Percentiles rank a stretch among this genome's conserved stretches.
Evolutionary conservation across 148 eudicot species (phyloP).

Genomic region (Rhododendron griersonianum): DNA sequence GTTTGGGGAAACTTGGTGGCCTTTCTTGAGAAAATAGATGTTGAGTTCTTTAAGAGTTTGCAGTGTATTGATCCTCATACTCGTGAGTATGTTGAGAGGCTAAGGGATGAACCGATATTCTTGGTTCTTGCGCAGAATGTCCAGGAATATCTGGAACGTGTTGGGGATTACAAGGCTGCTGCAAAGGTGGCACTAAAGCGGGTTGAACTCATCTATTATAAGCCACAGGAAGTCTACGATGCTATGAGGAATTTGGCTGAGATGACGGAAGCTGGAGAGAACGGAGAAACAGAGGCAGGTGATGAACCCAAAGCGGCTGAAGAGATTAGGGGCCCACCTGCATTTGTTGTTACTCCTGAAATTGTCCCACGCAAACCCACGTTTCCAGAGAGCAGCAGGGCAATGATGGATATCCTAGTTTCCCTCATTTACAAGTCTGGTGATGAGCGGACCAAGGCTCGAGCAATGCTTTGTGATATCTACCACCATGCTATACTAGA

Average conservation of each 20-base stretch:
- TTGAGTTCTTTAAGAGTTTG: conserved; percentile 81
- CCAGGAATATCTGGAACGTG: conserved; percentile 61
- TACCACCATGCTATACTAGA: conserved; percentile 87
- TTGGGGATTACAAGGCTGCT: conserved; percentile 65
- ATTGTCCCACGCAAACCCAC: conserved; percentile 70
- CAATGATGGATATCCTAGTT: conserved; percentile 77
- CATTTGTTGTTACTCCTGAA: conserved; percentile 66
- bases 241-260: conserved; percentile 86
- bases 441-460: conserved; percentile 89
- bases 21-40: conserved; percentile 76
- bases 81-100: conserved; percentile 80
- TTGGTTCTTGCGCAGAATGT: conserved; percentile 71
- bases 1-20: conserved; percentile 94
- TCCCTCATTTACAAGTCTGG: conserved; percentile 79
- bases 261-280: conserved; percentile 33
- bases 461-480: conserved; percentile 94
- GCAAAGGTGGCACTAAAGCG: conserved; percentile 65
- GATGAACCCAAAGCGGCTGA: conserved; percentile 35
- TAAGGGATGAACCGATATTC: conserved; percentile 69
- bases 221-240: conserved; percentile 81
- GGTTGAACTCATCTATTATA: conserved; percentile 71
- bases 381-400: conserved; percentile 69
- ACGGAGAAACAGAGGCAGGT: conserved; percentile 29
- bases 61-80: conserved; percentile 87
- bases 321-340: conserved; percentile 52